Base-by-base conservation (phyloP, 2,329 filamentous ascomycete species). In the Aureobasidium sp. region DNA sequence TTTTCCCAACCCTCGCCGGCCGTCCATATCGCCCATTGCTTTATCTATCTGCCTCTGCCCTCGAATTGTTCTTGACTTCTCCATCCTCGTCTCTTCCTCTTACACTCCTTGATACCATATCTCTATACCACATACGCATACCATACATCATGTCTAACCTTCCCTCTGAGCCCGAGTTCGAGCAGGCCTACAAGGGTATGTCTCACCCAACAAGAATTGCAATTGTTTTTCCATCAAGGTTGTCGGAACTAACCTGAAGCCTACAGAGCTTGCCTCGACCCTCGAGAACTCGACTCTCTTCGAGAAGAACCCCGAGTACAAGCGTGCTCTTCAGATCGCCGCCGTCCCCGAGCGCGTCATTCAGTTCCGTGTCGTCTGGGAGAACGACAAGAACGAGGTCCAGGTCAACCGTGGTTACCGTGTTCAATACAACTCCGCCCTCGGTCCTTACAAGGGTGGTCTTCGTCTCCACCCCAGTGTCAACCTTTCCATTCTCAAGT, bases 391-490 rank as follows among this genome's bases (percentile, higher is more conserved):
- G 81, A 92, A 93, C 82, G 78, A 93, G 78, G 86, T 95, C 75
- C 93, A 97, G 83, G 91, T 97, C 83, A 97, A 98, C 90, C 91
- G 93, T 71, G 96, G 94, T 72, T 98, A 92, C 88, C 93, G 96
- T 75, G 95, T 99, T 56, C 96, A 98, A 84, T 98, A 97, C 90
- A 99, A 98, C 90, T 97, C 93, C 55, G 95, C 95, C 53, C 91
- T 98, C 27, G 96, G 96, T 66, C 96, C 96, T 62, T 98, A 97
- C 91, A 98, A 98, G 89, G 96, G 96, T 72, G 96, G 96, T 79
- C 90, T 98, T 73, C 89, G 96, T 74, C 94, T 99, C 82, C 96
- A 99, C 82, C 96, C 95, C 69, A 90, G 91, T 15, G 93, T 96
- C 81, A 96, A 91, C 79, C 84, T 91, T 63, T 88, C 84, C 66